Percentiles rank a stretch among this genome's conserved stretches.
phyloP scores from a whole-genome alignment of 371 early-diverging fungal genomes.

The Syncephalastrum racemosum region DNA sequence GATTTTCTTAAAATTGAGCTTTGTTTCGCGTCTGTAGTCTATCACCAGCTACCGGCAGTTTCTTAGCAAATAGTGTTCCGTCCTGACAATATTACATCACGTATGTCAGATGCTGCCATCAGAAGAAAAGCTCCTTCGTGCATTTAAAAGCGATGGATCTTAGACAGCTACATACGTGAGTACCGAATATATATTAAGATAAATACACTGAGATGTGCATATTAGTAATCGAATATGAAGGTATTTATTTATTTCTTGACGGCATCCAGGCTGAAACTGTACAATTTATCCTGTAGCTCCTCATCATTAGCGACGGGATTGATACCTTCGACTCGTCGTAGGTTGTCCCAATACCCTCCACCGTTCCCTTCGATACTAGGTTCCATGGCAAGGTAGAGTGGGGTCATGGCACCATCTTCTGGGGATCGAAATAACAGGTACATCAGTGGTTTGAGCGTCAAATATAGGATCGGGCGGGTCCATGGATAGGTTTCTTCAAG shows the following conservation, averaged over 20 bases:
- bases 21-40: too few species aligned
- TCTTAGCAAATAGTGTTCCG: too few species aligned
- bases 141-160: too few species aligned
- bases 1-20: too few species aligned
- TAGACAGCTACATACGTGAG: too few species aligned
- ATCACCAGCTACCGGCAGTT: too few species aligned
- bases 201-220: too few species aligned
- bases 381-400: conserved; percentile 13
- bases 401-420: conserved; percentile 20
- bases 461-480: neutral
- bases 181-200: too few species aligned
- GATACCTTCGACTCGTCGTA: neutral
- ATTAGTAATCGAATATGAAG: too few species aligned
- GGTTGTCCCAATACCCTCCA: conserved; percentile 12
- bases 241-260: neutral
- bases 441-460: conserved; percentile 8
- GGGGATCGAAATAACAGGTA: conserved; percentile 14
- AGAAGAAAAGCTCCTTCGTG: too few species aligned
- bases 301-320: conserved; percentile 1
- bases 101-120: too few species aligned
- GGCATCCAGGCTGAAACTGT: neutral
- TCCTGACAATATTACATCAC: too few species aligned
- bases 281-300: conserved; percentile 5
- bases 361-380: neutral
- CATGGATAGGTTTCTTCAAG: conserved; percentile 5